phyloP scores from a whole-genome alignment of 2,329 filamentous ascomycete genomes.

The Venturiaceae sp. region DNA sequence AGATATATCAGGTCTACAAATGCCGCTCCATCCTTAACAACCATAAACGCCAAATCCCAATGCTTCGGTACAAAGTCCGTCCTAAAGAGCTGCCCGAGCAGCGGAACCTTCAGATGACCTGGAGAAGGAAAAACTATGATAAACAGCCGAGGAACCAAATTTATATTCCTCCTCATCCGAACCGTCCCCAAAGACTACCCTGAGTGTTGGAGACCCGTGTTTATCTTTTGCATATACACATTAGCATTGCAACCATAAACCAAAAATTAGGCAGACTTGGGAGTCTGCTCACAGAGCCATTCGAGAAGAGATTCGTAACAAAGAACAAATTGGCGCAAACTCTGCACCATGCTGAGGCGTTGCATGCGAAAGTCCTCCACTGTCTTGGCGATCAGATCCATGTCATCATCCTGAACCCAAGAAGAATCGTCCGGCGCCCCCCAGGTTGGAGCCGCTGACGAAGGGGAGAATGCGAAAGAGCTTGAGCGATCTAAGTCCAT shows the following conservation, averaged over 20 bases:
- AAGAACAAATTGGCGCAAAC: conserved; percentile 81
- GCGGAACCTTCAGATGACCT: background rate
- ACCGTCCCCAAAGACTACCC: background rate
- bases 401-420: conserved; percentile 60
- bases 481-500: conserved; percentile 32
- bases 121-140: background rate
- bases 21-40: background rate
- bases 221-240: background rate
- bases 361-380: conserved; percentile 87
- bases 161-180: background rate
- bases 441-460: conserved; percentile 14
- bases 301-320: conserved; percentile 94
- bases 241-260: background rate
- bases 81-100: background rate
- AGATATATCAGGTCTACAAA: background rate
- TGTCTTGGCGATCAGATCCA: conserved; percentile 76
- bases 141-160: background rate
- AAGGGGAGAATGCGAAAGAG: conserved; percentile 7
- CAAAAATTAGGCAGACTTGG: conserved; percentile 2
- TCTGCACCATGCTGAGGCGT: conserved; percentile 94
- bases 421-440: conserved; percentile 33
- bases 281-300: conserved; percentile 54
- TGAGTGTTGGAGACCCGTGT: background rate
- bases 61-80: background rate
- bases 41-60: background rate